Conservation (phyloP, 2,329 filamentous ascomycete genomes). For the Chrysoporthe puriensis region DNA sequence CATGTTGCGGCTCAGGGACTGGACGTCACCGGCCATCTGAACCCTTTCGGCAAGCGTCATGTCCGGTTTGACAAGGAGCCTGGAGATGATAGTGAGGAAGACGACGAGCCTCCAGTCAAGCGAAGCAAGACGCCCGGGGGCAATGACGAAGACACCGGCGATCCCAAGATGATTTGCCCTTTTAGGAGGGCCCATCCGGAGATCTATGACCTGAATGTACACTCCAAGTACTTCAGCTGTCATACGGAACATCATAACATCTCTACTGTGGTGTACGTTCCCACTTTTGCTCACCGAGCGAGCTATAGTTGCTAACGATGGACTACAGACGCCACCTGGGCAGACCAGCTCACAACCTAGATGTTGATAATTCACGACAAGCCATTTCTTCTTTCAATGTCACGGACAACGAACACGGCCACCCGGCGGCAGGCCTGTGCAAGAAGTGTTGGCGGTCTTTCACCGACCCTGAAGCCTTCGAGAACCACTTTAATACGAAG, state of each 20-base stretch:
- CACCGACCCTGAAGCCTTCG: slow-evolving; percentile 32
- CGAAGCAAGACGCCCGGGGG: slow-evolving; percentile 31
- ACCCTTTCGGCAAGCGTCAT: slow-evolving; percentile 18
- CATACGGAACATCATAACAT: slow-evolving; percentile 40
- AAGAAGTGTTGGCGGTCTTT: slow-evolving; percentile 39
- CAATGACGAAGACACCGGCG: slow-evolving; percentile 31
- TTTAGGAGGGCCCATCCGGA: slow-evolving; percentile 31
- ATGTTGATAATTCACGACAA: slow-evolving; percentile 30
- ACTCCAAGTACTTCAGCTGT: slow-evolving; percentile 38
- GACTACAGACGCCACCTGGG: slow-evolving; percentile 37
- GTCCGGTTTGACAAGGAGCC: slow-evolving; percentile 15
- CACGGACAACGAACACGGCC: slow-evolving; percentile 30
- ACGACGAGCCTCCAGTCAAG: slow-evolving; percentile 22
- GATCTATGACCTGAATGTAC: slow-evolving; percentile 32
- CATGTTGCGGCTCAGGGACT: slow-evolving; percentile 2
- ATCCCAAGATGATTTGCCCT: slow-evolving; percentile 35
- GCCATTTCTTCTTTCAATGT: slow-evolving; percentile 39
- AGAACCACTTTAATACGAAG: slow-evolving; percentile 32
- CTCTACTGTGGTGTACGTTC: slow-evolving; percentile 40
- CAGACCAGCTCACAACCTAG: slow-evolving; percentile 38
- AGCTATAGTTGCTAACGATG: background rate
- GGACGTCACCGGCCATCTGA: slow-evolving; percentile 11
- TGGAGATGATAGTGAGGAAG: slow-evolving; percentile 23
- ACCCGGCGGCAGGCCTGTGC: slow-evolving; percentile 38
- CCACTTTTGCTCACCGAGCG: background rate